Evolutionary conservation across 2,329 filamentous ascomycete genomes (phyloP).

Genomic region (Periconia macrospinosa): DNA sequence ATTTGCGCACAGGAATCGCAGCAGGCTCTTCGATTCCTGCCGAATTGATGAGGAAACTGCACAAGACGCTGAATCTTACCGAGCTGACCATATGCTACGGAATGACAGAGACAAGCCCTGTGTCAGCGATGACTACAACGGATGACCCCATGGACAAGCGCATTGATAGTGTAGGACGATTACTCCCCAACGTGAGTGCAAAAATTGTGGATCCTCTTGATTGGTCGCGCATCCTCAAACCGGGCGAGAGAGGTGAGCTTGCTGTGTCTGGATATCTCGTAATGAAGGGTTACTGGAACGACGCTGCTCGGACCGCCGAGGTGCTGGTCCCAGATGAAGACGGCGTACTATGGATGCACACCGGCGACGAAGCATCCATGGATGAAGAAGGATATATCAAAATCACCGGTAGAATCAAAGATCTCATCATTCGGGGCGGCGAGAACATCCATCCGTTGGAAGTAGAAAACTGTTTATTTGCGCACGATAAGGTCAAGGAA

Average conservation of each 20-base stretch:
- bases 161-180: conserved; percentile 74
- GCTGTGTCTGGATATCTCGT: conserved; percentile 82
- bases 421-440: conserved; percentile 90
- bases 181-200: conserved; percentile 77
- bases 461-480: conserved; percentile 84
- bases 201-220: conserved; percentile 77
- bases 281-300: conserved; percentile 90
- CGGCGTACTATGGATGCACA: conserved; percentile 79
- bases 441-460: conserved; percentile 97
- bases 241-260: conserved; percentile 75
- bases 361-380: conserved; percentile 88
- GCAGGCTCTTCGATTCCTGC: conserved; percentile 85
- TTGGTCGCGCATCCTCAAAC: conserved; percentile 59
- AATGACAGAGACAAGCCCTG: conserved; percentile 87
- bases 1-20: conserved; percentile 85
- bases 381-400: conserved; percentile 79
- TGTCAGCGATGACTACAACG: conserved; percentile 77
- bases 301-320: conserved; percentile 68
- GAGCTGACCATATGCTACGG: conserved; percentile 94
- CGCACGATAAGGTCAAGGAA: conserved; percentile 70
- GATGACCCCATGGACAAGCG: conserved; percentile 73
- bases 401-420: conserved; percentile 92
- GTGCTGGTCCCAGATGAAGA: conserved; percentile 63
- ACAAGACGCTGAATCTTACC: conserved; percentile 71
- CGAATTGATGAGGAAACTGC: conserved; percentile 76